These are phyloP conservation scores for Spergularia azorica DNA, from an alignment of 179 eudicot species.

Conservation along the genomic window DNA sequence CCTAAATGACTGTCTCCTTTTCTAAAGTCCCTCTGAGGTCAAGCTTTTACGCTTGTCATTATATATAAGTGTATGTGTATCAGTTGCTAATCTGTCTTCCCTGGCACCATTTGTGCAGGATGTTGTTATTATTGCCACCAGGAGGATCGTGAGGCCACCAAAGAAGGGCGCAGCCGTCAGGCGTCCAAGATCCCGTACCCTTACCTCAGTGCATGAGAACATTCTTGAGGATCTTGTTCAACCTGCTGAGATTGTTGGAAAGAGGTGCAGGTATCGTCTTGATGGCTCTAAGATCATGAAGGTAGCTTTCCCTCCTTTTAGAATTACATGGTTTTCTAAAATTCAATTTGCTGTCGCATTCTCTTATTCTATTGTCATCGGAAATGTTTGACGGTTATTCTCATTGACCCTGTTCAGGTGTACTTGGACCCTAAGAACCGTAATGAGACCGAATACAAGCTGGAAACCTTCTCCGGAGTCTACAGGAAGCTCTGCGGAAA, in stretches of 20 bases:
- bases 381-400: background rate
- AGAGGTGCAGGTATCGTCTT: conserved; percentile 43
- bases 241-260: conserved; percentile 51
- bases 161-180: conserved; percentile 47
- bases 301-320: conserved; percentile 14
- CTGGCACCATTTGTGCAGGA: conserved; percentile 24
- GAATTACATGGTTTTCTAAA: background rate
- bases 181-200: conserved; percentile 49
- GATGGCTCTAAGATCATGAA: conserved; percentile 49
- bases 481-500: conserved; percentile 78
- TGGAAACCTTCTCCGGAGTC: conserved; percentile 62
- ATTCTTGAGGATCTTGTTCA: conserved; percentile 50
- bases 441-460: conserved; percentile 66
- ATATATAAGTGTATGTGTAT: background rate
- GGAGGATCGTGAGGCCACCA: conserved; percentile 47
- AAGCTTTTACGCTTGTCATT: background rate
- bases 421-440: conserved; percentile 68
- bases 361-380: background rate
- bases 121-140: conserved; percentile 49
- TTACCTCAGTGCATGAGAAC: conserved; percentile 44
- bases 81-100: background rate
- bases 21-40: no score
- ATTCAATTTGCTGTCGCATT: background rate
- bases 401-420: conserved; percentile 28
- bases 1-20: no score